A percentile compares a stretch with the other conserved stretches of the same genome.
phyloP scores from a whole-genome alignment of 352 stramenopile genomes.

The Pythium scleroteichum region DNA sequence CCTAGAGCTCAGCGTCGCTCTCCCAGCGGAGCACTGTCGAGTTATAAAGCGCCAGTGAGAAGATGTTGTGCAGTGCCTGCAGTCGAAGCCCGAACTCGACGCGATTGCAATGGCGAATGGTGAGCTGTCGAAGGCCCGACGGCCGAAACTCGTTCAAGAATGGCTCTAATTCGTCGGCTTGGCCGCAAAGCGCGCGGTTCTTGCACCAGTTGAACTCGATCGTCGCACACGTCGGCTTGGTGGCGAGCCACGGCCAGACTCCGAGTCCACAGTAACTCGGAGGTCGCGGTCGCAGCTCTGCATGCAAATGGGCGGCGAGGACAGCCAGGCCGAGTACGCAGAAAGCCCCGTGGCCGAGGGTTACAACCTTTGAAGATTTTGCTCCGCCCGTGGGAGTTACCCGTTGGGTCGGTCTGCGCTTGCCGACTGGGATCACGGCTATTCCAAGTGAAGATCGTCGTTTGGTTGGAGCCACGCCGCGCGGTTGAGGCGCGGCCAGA shows the following conservation, averaged over 20 bases:
- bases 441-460: no score
- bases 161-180: not conserved
- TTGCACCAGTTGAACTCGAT: slow-evolving; percentile 10
- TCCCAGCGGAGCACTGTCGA: not conserved
- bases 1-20: not conserved
- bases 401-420: no score
- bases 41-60: not conserved
- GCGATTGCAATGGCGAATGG: slow-evolving; percentile 5
- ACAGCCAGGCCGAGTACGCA: slow-evolving; percentile 17
- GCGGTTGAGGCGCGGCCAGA: not conserved
- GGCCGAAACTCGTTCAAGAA: not conserved
- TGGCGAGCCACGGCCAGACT: slow-evolving; percentile 26
- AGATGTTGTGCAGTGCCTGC: not conserved
- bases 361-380: not conserved
- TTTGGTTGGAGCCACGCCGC: no score
- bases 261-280: slow-evolving; percentile 25
- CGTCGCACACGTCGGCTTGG: slow-evolving; percentile 26
- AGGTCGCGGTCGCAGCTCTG: slow-evolving; percentile 11
- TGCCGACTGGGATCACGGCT: no score
- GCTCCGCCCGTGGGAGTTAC: no score
- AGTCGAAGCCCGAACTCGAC: not conserved
- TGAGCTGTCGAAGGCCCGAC: not conserved
- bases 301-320: slow-evolving; percentile 27
- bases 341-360: not conserved
- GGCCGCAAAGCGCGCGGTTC: not conserved